phyloP scores from a whole-genome alignment of 1,139 yeast genomes.

The Arxiozyma heterogenica region DNA sequence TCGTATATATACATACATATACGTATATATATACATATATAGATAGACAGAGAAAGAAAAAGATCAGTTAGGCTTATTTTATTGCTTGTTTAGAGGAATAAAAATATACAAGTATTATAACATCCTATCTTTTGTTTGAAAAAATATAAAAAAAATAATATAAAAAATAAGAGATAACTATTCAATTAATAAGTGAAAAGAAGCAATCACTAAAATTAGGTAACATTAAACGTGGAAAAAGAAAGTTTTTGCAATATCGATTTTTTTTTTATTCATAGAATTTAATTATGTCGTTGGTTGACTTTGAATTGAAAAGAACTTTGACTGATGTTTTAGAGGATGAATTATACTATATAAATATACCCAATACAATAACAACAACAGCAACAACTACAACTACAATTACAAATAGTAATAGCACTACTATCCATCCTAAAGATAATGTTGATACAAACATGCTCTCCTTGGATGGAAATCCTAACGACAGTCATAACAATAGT shows the following conservation, averaged over 20 bases:
- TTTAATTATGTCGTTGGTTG: constrained; percentile 8
- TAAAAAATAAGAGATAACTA: too few relatives aligned
- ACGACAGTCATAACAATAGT: not conserved
- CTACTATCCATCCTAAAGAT: not conserved
- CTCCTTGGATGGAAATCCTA: not conserved
- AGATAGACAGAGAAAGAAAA: too few relatives aligned
- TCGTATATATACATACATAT: not conserved
- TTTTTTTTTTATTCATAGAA: not conserved
- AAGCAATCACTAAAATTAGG: not conserved
- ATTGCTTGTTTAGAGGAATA: not conserved
- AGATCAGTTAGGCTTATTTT: not conserved
- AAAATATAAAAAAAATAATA: too few relatives aligned
- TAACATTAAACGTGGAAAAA: too few relatives aligned
- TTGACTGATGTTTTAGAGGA: constrained; percentile 57
- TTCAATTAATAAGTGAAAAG: too few relatives aligned
- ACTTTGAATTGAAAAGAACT: constrained; percentile 34
- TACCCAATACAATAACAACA: not conserved
- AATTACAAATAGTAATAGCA: not conserved
- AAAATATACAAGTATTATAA: too few relatives aligned
- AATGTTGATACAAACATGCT: not conserved
- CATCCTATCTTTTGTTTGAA: not conserved
- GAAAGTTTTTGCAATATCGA: not conserved
- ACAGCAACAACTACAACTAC: not conserved
- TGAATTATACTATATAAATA: constrained; percentile 41
- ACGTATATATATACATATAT: too few relatives aligned